A percentile compares a stretch with the other conserved stretches of the same genome.
Evolutionary conservation across 2,329 filamentous ascomycete species (phyloP).

Genomic region (Magnaporthales sp.): DNA sequence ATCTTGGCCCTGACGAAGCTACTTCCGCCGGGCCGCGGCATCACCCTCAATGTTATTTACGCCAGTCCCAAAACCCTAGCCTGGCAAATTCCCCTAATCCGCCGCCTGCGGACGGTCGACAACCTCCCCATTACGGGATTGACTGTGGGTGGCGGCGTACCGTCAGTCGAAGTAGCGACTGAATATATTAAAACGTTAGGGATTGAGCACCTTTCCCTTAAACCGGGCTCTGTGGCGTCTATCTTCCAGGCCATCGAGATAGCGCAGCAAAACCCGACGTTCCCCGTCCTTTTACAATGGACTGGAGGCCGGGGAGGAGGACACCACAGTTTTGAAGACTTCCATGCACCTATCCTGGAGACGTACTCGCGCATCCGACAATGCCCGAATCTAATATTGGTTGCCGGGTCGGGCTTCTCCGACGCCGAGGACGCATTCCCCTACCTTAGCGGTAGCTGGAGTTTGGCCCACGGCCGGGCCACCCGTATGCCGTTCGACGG

Average conservation of each 20-base stretch:
- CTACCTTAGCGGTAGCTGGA: constrained; percentile 84
- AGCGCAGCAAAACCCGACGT: constrained; percentile 83
- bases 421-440: constrained; percentile 85
- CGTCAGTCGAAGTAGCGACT: constrained; percentile 84
- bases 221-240: constrained; percentile 80
- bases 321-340: constrained; percentile 91
- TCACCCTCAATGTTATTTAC: constrained; percentile 85
- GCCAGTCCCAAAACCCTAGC: constrained; percentile 82
- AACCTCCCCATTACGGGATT: constrained; percentile 87
- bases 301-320: constrained; percentile 89
- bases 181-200: constrained; percentile 91
- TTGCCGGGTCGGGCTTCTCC: constrained; percentile 87
- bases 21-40: constrained; percentile 78
- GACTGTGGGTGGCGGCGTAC: constrained; percentile 90
- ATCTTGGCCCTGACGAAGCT: constrained; percentile 75
- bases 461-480: constrained; percentile 63
- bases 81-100: constrained; percentile 85
- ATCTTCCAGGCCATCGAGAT: constrained; percentile 89
- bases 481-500: constrained; percentile 86
- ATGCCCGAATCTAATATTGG: constrained; percentile 76
- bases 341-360: constrained; percentile 81
- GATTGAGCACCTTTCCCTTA: constrained; percentile 89
- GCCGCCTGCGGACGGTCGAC: constrained; percentile 63
- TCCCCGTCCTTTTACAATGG: constrained; percentile 89
- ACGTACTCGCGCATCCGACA: constrained; percentile 87